These are phyloP conservation scores for Fusarium circinatum DNA, from an alignment of 2,329 filamentous ascomycete species.

Conservation along the genomic window DNA sequence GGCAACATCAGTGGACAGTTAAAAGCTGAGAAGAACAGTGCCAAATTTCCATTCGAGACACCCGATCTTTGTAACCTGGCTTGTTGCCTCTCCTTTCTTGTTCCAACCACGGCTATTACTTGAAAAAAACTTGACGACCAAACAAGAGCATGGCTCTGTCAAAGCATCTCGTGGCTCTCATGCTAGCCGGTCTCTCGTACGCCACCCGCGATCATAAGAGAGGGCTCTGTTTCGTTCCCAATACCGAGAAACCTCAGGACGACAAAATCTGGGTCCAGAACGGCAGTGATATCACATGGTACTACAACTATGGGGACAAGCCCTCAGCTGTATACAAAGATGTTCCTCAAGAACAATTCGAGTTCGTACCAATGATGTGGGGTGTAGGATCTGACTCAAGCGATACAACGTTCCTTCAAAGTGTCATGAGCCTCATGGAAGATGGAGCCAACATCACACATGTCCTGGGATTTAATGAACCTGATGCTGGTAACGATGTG, in stretches of 20 bases:
- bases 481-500: conserved; percentile 65
- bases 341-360: conserved; percentile 64
- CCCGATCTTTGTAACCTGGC: neutral
- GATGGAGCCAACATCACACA: conserved; percentile 68
- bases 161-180: conserved; percentile 25
- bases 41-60: neutral
- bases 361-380: conserved; percentile 88
- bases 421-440: conserved; percentile 65
- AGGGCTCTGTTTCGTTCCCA: conserved; percentile 76
- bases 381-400: conserved; percentile 61
- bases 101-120: neutral
- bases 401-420: conserved; percentile 69
- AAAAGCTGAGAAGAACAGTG: neutral
- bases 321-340: conserved; percentile 65
- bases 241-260: conserved; percentile 65
- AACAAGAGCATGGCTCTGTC: conserved; percentile 17
- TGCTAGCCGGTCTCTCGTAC: conserved; percentile 39
- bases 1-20: neutral
- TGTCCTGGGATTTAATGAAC: conserved; percentile 83
- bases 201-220: conserved; percentile 65
- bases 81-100: neutral
- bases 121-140: neutral
- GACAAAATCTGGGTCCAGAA: conserved; percentile 70
- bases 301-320: conserved; percentile 78
- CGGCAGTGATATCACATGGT: conserved; percentile 76